Evolutionary conservation across 2,329 filamentous ascomycete genomes (phyloP).

Genomic region (Monilinia fructigena): DNA sequence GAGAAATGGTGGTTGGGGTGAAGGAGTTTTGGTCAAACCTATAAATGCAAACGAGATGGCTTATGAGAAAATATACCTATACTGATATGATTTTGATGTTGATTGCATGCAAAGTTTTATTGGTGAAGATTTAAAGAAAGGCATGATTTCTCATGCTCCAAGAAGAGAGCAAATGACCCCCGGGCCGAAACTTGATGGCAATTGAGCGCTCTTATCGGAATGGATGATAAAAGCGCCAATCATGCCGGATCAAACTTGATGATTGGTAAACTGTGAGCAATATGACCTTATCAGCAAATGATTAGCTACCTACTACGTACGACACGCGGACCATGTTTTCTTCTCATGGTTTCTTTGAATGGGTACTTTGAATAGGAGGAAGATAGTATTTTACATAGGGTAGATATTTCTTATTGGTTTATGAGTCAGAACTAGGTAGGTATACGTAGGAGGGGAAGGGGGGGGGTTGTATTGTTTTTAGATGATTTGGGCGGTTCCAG

Average conservation of each 20-base stretch:
- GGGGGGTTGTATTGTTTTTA: too few species aligned
- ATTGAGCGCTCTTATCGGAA: background rate
- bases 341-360: background rate
- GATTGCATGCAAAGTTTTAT: background rate
- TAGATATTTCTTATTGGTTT: too few species aligned
- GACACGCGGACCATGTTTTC: background rate
- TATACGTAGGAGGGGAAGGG: too few species aligned
- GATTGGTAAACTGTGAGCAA: background rate
- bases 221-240: background rate
- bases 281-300: background rate
- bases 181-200: background rate
- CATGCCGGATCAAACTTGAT: too few species aligned
- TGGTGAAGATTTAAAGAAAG: background rate
- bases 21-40: conserved; percentile 20
- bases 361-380: too few species aligned
- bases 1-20: conserved; percentile 17
- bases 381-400: too few species aligned
- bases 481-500: too few species aligned
- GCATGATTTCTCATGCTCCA: too few species aligned
- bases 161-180: background rate
- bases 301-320: background rate
- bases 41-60: conserved; percentile 10
- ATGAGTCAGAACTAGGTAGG: too few species aligned
- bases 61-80: background rate
- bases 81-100: background rate